A percentile compares a stretch with the other conserved stretches of the same genome.
Conservation (phyloP, 345 rosid genomes). For the Linum trigynum region DNA sequence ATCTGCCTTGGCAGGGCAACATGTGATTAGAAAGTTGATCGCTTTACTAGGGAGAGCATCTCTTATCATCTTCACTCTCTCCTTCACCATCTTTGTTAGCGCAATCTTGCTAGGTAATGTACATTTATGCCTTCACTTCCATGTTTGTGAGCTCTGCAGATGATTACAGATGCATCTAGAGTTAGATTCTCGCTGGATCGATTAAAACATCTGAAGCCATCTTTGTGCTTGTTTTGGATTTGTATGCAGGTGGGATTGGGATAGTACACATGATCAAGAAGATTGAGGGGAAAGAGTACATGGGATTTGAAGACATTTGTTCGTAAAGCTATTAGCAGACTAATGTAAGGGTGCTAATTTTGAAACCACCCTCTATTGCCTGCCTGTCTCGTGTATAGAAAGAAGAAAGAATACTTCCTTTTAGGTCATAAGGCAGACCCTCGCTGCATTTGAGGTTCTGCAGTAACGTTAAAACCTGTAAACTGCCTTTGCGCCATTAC, state of each 20-base stretch:
- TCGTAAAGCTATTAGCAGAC: slow-evolving; percentile 2
- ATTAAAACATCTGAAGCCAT: too few species aligned
- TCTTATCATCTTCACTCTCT: slow-evolving; percentile 56
- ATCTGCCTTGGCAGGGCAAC: slow-evolving; percentile 54
- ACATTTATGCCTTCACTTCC: too few species aligned
- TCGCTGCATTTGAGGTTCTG: not conserved
- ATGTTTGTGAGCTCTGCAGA: too few species aligned
- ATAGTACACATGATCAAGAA: slow-evolving; percentile 41
- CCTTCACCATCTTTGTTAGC: slow-evolving; percentile 46
- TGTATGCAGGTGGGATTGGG: slow-evolving; percentile 45
- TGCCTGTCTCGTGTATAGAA: too few species aligned
- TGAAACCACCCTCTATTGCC: slow-evolving; percentile 3
- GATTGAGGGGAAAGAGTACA: slow-evolving; percentile 39
- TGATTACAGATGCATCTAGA: too few species aligned
- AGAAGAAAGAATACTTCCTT: too few species aligned
- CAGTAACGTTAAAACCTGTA: not conserved
- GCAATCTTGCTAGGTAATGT: slow-evolving; percentile 49
- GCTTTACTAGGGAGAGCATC: slow-evolving; percentile 50
- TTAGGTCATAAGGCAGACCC: too few species aligned
- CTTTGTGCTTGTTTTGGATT: not conserved
- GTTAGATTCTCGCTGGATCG: too few species aligned
- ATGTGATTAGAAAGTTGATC: slow-evolving; percentile 44
- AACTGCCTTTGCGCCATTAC: too few species aligned
- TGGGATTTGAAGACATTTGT: slow-evolving; percentile 64
- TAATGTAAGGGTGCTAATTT: slow-evolving; percentile 12